phyloP scores from a whole-genome alignment of 2,329 filamentous ascomycete species.

The Lizonia empirigonia region DNA sequence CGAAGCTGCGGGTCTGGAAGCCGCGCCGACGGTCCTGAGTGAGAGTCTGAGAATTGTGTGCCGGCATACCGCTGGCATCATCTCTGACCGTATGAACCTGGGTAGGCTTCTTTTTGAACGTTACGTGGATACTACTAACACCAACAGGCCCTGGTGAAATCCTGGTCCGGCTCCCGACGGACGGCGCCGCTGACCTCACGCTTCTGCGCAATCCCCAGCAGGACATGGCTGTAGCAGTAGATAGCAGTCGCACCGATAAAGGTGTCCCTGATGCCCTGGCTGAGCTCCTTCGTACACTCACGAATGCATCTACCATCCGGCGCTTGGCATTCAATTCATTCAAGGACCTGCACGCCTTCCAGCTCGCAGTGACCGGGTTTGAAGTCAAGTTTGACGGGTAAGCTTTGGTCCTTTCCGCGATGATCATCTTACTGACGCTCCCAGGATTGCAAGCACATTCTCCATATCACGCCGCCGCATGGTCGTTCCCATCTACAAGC shows the following conservation, averaged over 20 bases:
- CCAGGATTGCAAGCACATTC: conserved; percentile 68
- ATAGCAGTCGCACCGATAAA: conserved; percentile 44
- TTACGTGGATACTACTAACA: background rate
- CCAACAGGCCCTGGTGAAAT: conserved; percentile 51
- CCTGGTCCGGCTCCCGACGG: conserved; percentile 52
- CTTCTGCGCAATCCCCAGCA: conserved; percentile 70
- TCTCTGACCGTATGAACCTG: conserved; percentile 84
- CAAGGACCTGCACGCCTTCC: conserved; percentile 74
- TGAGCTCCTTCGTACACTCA: conserved; percentile 65
- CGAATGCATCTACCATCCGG: conserved; percentile 68
- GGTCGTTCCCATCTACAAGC: conserved; percentile 93
- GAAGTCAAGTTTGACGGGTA: conserved; percentile 60
- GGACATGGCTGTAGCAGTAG: conserved; percentile 77
- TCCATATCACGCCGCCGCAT: conserved; percentile 83
- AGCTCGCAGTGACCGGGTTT: conserved; percentile 80
- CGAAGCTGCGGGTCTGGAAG: conserved; percentile 59
- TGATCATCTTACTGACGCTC: conserved; percentile 26
- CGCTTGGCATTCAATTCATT: conserved; percentile 60
- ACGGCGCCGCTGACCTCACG: conserved; percentile 44
- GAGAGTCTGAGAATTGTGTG: conserved; percentile 77
- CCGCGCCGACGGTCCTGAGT: conserved; percentile 72
- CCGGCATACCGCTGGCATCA: conserved; percentile 74
- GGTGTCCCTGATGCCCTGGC: conserved; percentile 64
- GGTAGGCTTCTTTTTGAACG: conserved; percentile 46
- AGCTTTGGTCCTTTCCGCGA: background rate